Base-by-base conservation (phyloP, 495 filamentous ascomycete genomes). In the Xylaria curta region DNA sequence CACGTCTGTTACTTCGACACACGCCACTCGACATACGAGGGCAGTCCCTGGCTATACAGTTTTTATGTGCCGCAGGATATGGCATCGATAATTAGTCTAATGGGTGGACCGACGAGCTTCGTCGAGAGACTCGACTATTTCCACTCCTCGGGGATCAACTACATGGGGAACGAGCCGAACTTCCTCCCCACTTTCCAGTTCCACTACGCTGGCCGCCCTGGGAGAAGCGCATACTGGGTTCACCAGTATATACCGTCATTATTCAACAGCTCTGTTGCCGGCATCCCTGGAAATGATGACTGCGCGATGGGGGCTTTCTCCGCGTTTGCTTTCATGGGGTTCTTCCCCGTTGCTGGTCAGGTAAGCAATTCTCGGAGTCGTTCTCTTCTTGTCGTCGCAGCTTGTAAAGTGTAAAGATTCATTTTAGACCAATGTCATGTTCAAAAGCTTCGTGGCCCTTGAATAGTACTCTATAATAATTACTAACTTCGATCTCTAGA, bases 41-140 rank as follows among this genome's bases (percentile, higher is more conserved):
- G 88, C 53, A 89, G 86, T 54, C 84, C 87, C 9, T 94, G 91
- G 91, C 86, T 92, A 13, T 94, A 94, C 78, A 83, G 80, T 21
- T 90, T 91, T 77, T 93, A 90, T 75, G 91, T 89, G 0, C 92
- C 91, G 4, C 91, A 93, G 56, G 90, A 93, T 74, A 91, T 93
- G 87, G 84, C 86, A 4, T 78, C 84, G 0, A 78, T 93, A 0
- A 85, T 93, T 62, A 74, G 73, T 1, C 81, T 85, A 0, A 85
- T 92, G 47, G 91, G 91, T 7, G 92, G 92, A 0, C 78, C 82
- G 0, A 79, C 85, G 0, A 70, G 74, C 15, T 93, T 93, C 71
- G 84, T 89, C 21, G 77, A 85, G 19, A 85, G 91, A 0, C 84
- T 94, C 0, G 80, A 85, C 64, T 93, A 86, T 79, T 87, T 92